Conservation (phyloP, 2,329 filamentous ascomycete species). For the Botryotinia globosa region DNA sequence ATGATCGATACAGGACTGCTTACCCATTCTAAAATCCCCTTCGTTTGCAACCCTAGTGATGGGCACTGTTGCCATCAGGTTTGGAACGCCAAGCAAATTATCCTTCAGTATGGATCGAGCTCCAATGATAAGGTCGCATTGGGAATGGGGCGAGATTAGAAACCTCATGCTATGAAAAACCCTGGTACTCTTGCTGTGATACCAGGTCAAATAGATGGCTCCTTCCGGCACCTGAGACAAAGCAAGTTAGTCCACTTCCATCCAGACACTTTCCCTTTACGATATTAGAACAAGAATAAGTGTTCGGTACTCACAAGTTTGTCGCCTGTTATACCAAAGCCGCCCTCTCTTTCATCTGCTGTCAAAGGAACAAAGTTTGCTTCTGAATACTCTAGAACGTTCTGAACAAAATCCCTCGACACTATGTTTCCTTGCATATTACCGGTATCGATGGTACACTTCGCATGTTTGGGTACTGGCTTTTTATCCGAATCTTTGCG, state of each 20-base stretch:
- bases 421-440: conserved; percentile 30
- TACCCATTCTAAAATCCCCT: rapidly evolving
- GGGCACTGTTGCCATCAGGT: conserved; percentile 17
- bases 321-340: conserved; percentile 24
- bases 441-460: conserved; percentile 30
- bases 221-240: conserved; percentile 20
- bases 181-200: conserved; percentile 24
- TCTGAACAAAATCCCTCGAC: conserved; percentile 22
- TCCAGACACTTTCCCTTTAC: neutral
- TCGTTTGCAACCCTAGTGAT: neutral
- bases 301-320: conserved; percentile 7
- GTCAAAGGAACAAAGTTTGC: conserved; percentile 22
- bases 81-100: conserved; percentile 21
- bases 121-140: conserved; percentile 26
- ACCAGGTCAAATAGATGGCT: conserved; percentile 27
- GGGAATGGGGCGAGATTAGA: conserved; percentile 23
- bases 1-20: neutral
- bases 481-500: conserved; percentile 19
- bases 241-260: neutral
- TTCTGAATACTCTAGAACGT: conserved; percentile 23
- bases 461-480: conserved; percentile 21
- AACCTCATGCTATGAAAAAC: conserved; percentile 31
- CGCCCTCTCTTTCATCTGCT: conserved; percentile 20
- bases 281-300: neutral
- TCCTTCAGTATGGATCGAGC: conserved; percentile 25